These are phyloP conservation scores for Trametes gibbosa DNA, from an alignment of 768 basidiomycete genomes.

Conservation along the genomic window DNA sequence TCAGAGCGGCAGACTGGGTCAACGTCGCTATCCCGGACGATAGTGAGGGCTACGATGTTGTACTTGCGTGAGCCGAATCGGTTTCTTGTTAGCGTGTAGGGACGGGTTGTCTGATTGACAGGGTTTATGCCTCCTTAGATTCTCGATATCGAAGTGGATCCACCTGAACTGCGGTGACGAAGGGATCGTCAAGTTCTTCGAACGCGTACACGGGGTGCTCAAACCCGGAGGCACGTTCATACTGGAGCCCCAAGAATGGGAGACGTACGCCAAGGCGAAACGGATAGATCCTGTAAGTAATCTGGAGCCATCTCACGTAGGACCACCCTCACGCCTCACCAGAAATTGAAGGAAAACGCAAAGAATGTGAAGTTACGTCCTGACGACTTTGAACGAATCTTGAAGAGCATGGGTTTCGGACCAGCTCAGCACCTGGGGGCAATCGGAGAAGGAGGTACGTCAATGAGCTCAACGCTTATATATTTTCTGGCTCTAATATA, in stretches of 20 bases:
- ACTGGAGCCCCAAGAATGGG: slow-evolving; percentile 85
- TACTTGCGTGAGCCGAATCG: slow-evolving; percentile 61
- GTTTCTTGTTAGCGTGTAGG: neutral
- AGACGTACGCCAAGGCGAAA: slow-evolving; percentile 75
- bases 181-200: slow-evolving; percentile 68
- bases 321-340: neutral
- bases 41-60: slow-evolving; percentile 64
- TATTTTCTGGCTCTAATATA: neutral
- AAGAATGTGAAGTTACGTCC: slow-evolving; percentile 58
- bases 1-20: slow-evolving; percentile 77
- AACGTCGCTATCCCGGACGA: slow-evolving; percentile 53
- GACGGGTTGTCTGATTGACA: neutral
- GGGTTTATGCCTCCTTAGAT: slow-evolving; percentile 39
- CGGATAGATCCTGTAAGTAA: slow-evolving; percentile 56
- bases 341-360: slow-evolving; percentile 61
- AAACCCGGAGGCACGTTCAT: slow-evolving; percentile 65
- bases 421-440: slow-evolving; percentile 46
- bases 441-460: slow-evolving; percentile 64
- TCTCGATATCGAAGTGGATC: slow-evolving; percentile 92
- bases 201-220: slow-evolving; percentile 54
- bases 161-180: slow-evolving; percentile 80
- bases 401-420: slow-evolving; percentile 63
- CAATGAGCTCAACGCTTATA: neutral
- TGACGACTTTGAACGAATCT: slow-evolving; percentile 52
- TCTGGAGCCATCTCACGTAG: neutral